These are phyloP conservation scores for Penicillium sp. DNA, from an alignment of 2,329 filamentous ascomycete species.

Conservation along the genomic window DNA sequence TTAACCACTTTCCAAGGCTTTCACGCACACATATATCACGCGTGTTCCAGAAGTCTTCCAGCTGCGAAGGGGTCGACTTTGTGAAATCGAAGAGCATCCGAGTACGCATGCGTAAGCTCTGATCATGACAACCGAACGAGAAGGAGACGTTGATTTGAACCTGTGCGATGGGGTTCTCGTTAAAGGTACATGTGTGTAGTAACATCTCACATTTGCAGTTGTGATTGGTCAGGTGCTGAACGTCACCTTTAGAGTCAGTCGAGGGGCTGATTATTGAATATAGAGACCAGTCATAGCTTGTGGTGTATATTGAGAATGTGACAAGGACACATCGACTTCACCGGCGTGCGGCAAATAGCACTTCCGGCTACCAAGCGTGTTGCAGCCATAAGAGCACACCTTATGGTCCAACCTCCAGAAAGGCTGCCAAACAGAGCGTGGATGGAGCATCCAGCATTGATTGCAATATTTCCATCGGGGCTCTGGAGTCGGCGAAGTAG, in stretches of 20 bases:
- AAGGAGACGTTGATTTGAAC: neutral
- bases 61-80: neutral
- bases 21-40: neutral
- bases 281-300: neutral
- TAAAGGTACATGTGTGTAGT: neutral
- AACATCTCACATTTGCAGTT: neutral
- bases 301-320: neutral
- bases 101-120: neutral
- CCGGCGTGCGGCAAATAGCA: neutral
- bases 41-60: neutral
- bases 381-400: neutral
- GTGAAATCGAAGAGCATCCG: neutral
- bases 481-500: no score
- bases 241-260: neutral
- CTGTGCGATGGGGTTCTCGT: neutral
- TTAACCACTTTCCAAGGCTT: neutral
- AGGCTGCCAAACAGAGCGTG: neutral
- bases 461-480: no score
- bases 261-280: neutral
- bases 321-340: neutral
- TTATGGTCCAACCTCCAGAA: neutral
- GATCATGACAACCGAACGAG: neutral
- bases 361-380: neutral
- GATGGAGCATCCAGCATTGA: no score
- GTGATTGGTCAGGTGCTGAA: neutral